Conservation (phyloP, 2,329 filamentous ascomycete species). For the Pseudogymnoascus sp. region DNA sequence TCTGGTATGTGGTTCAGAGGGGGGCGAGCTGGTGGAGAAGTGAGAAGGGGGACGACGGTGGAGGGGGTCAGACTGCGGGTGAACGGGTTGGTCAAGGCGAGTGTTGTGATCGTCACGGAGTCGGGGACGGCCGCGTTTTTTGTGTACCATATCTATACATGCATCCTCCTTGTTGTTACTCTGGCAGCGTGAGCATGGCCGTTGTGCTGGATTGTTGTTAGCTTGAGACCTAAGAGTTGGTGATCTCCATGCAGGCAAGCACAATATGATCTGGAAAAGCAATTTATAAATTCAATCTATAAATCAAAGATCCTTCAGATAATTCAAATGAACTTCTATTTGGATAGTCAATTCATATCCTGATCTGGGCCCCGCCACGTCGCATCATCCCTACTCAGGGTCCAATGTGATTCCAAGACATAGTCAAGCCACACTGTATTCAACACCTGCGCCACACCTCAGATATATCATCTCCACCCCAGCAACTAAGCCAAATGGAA, state of each 20-base stretch:
- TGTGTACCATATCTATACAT: constrained; percentile 78
- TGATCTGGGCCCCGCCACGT: neutral
- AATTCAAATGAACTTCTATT: neutral
- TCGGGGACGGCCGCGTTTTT: constrained; percentile 71
- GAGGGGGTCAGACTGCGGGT: constrained; percentile 36
- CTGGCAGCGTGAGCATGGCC: constrained; percentile 70
- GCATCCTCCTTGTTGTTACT: constrained; percentile 73
- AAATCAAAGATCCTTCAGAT: neutral
- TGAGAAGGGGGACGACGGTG: constrained; percentile 19
- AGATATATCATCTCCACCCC: neutral
- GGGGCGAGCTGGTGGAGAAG: constrained; percentile 29
- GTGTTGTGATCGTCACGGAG: constrained; percentile 63
- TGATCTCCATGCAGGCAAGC: neutral
- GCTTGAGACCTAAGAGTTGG: neutral
- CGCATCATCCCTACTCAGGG: neutral
- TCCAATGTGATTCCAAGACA: neutral
- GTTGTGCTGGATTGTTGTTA: constrained; percentile 45
- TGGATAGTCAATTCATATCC: neutral
- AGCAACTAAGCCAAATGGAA: neutral
- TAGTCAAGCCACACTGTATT: neutral
- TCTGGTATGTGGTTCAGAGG: constrained; percentile 27
- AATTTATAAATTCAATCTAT: neutral
- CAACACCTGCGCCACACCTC: neutral
- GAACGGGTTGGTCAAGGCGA: constrained; percentile 45
- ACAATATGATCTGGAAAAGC: neutral